phyloP scores from a whole-genome alignment of 2,329 filamentous ascomycete genomes.

The Dothistroma pini region DNA sequence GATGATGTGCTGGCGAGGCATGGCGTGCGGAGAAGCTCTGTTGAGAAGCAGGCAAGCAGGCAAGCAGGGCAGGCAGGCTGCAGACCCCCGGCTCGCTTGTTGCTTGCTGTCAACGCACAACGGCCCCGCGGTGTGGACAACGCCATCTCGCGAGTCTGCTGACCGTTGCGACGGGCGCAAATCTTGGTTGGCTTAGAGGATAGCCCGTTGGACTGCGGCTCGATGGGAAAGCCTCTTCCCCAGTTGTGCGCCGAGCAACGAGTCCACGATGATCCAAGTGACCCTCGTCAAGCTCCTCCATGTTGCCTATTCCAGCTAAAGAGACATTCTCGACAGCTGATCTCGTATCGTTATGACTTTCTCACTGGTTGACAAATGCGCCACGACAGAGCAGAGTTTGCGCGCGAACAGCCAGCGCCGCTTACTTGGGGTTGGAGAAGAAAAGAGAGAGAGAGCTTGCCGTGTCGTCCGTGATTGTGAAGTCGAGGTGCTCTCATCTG shows the following conservation, averaged over 20 bases:
- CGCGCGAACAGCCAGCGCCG: constrained; percentile 1
- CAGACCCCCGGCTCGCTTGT: neutral
- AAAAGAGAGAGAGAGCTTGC: neutral
- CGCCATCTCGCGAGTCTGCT: neutral
- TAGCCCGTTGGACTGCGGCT: neutral
- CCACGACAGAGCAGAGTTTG: constrained; percentile 6
- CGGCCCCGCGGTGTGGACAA: neutral
- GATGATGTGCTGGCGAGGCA: neutral
- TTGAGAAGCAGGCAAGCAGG: neutral
- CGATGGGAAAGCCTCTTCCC: neutral
- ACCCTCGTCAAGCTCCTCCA: neutral
- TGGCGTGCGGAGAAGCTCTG: neutral
- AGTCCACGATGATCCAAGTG: neutral
- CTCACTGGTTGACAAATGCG: neutral
- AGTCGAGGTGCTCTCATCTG: constrained; percentile 9
- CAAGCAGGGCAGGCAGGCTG: neutral
- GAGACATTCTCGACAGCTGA: neutral
- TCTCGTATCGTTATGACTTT: constrained; percentile 4
- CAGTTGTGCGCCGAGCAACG: constrained; percentile 1
- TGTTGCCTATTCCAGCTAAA: constrained; percentile 1
- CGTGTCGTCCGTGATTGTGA: neutral
- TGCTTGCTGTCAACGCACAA: neutral
- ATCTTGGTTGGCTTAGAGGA: constrained; percentile 2
- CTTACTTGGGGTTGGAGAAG: neutral
- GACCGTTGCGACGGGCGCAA: neutral